Evolutionary conservation across 164 flowering plant genomes (phyloP).

Genomic region (Echeveria elegans): DNA sequence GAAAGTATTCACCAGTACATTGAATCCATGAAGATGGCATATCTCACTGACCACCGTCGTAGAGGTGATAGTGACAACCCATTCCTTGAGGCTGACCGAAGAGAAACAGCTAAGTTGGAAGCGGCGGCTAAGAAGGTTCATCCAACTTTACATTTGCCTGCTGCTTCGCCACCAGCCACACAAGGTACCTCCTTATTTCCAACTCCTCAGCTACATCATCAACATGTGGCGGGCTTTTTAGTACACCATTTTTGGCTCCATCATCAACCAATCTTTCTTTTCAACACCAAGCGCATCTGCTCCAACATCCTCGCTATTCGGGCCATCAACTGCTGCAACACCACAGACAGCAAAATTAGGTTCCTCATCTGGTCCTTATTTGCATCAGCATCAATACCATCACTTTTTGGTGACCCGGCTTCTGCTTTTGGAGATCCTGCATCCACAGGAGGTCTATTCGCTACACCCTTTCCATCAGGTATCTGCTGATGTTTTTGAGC

Average conservation of each 20-base stretch:
- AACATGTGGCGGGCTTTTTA: constrained; percentile 53
- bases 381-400: constrained; percentile 48
- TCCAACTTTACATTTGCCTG: constrained; percentile 80
- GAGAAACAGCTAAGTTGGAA: constrained; percentile 88
- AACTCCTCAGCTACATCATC: constrained; percentile 44
- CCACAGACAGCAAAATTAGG: constrained; percentile 55
- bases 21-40: constrained; percentile 91
- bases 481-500: constrained; percentile 5
- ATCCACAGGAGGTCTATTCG: constrained; percentile 34
- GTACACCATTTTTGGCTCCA: constrained; percentile 48
- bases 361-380: constrained; percentile 42
- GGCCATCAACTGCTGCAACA: constrained; percentile 38
- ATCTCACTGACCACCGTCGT: constrained; percentile 86
- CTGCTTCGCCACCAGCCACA: constrained; percentile 46
- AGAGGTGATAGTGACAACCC: constrained; percentile 81
- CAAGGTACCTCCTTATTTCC: constrained; percentile 29
- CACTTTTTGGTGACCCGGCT: constrained; percentile 36
- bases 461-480: constrained; percentile 74
- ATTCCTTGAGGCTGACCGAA: constrained; percentile 75
- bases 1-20: constrained; percentile 90
- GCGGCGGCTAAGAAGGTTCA: constrained; percentile 92
- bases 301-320: constrained; percentile 42
- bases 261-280: constrained; percentile 48
- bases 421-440: constrained; percentile 42
- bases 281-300: constrained; percentile 56